A percentile compares a stretch with the other conserved stretches of the same genome.
phyloP scores from a whole-genome alignment of 768 basidiomycete species.

The Fistulinella prunicolor region DNA sequence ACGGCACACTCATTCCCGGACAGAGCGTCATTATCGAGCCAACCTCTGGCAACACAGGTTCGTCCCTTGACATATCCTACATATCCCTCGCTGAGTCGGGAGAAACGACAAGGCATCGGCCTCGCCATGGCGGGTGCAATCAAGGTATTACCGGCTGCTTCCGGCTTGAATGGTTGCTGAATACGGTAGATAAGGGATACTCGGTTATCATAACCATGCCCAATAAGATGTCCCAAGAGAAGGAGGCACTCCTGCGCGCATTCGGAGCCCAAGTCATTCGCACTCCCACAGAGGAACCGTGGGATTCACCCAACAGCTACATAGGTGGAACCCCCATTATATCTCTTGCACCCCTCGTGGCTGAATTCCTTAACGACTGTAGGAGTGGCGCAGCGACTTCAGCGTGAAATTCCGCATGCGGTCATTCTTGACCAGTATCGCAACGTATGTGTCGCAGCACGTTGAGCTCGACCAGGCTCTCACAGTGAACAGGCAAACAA shows the following conservation, averaged over 20 bases:
- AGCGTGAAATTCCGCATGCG: conserved; percentile 74
- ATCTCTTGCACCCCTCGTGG: conserved; percentile 51
- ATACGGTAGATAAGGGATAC: conserved; percentile 89
- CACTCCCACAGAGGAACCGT: conserved; percentile 86
- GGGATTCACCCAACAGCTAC: conserved; percentile 87
- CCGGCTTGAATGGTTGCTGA: conserved; percentile 46
- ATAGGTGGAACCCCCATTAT: conserved; percentile 66
- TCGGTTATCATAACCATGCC: conserved; percentile 87
- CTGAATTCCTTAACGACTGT: conserved; percentile 83
- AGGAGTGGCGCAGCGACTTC: conserved; percentile 83
- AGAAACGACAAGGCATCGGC: conserved; percentile 97
- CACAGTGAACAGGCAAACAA: conserved; percentile 59
- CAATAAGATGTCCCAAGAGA: conserved; percentile 95
- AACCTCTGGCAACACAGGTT: conserved; percentile 94
- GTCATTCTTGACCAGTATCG: conserved; percentile 93
- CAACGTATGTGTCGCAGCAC: conserved; percentile 47
- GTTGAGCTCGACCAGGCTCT: not conserved
- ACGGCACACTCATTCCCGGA: conserved; percentile 82
- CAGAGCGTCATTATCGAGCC: conserved; percentile 94
- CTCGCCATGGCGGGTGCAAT: conserved; percentile 91
- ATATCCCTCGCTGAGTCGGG: no score
- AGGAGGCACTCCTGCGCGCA: conserved; percentile 87
- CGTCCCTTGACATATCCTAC: conserved; percentile 15
- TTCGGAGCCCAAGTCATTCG: conserved; percentile 94
- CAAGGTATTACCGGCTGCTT: conserved; percentile 55